phyloP scores from a whole-genome alignment of 495 filamentous ascomycete genomes.

The Evernia prunastri region DNA sequence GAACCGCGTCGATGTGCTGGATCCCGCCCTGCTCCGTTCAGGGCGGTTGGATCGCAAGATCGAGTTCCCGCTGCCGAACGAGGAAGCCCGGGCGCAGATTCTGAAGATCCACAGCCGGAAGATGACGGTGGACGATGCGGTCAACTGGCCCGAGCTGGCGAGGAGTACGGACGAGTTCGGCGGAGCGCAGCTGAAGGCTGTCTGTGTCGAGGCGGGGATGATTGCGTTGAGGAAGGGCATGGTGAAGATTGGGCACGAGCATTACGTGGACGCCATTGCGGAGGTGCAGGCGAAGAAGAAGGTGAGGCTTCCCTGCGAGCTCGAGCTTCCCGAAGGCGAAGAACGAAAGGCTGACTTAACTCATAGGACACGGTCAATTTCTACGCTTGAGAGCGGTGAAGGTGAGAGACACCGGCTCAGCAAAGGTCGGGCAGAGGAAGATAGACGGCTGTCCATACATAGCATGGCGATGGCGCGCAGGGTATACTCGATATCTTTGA shows the following conservation, averaged over 20 bases:
- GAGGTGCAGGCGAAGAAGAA: conserved; percentile 99
- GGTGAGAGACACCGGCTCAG: background rate
- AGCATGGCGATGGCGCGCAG: conserved; percentile 19
- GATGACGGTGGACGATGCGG: conserved; percentile 88
- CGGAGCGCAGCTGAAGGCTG: conserved; percentile 93
- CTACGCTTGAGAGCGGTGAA: conserved; percentile 23
- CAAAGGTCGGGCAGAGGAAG: background rate
- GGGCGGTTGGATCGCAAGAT: conserved; percentile 98
- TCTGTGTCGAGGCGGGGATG: conserved; percentile 99
- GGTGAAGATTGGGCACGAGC: conserved; percentile 93
- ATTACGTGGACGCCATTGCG: conserved; percentile 97
- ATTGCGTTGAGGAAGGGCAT: conserved; percentile 89
- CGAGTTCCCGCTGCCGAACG: conserved; percentile 98
- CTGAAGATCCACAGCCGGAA: conserved; percentile 95
- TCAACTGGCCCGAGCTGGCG: conserved; percentile 96
- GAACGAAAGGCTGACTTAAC: background rate
- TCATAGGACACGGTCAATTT: conserved; percentile 45
- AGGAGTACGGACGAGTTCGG: conserved; percentile 99
- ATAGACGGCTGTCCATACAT: background rate
- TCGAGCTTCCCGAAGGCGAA: background rate
- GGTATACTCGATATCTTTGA: background rate
- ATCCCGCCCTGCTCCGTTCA: conserved; percentile 87
- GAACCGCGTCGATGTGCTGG: conserved; percentile 95
- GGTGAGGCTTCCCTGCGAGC: conserved; percentile 20
- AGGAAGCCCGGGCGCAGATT: conserved; percentile 96